Evolutionary conservation across 441 rosid genomes (phyloP).

Genomic region (Populus hybrid): DNA sequence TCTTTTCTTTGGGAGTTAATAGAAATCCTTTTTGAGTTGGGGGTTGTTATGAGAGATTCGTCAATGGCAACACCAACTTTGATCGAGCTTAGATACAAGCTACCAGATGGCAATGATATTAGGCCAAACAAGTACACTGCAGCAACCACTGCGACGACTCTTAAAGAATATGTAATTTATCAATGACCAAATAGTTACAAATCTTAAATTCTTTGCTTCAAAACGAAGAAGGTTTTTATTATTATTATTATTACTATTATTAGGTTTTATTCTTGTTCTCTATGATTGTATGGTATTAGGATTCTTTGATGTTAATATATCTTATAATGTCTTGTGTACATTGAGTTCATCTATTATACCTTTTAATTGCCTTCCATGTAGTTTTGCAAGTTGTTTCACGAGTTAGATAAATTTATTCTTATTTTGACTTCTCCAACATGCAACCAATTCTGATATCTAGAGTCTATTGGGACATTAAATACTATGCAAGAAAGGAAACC

Average conservation of each 20-base stretch:
- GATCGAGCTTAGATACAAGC: constrained; percentile 72
- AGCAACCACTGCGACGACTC: constrained; percentile 59
- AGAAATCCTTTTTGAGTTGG: constrained; percentile 26
- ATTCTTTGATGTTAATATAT: constrained; percentile 6
- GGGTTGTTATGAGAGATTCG: constrained; percentile 19
- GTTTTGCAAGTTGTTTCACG: neutral
- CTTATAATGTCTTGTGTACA: neutral
- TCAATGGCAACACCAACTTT: constrained; percentile 65
- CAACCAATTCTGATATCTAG: neutral
- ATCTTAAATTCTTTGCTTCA: neutral
- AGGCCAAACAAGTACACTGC: constrained; percentile 67
- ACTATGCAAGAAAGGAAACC: neutral
- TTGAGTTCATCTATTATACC: neutral
- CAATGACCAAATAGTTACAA: constrained; percentile 72
- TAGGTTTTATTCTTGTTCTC: neutral
- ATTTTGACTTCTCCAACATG: neutral
- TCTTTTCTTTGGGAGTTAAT: constrained; percentile 10
- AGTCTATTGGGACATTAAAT: neutral
- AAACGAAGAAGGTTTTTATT: neutral
- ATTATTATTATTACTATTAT: too few relatives aligned
- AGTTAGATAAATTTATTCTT: neutral
- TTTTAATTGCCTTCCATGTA: neutral
- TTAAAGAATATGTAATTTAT: constrained; percentile 68
- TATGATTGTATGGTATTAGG: neutral
- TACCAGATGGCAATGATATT: constrained; percentile 76